Percentiles rank a stretch among this genome's conserved stretches.
These are phyloP conservation scores for Omphalotus guepiniiformis DNA, from an alignment of 768 basidiomycete species.

Conservation along the genomic window DNA sequence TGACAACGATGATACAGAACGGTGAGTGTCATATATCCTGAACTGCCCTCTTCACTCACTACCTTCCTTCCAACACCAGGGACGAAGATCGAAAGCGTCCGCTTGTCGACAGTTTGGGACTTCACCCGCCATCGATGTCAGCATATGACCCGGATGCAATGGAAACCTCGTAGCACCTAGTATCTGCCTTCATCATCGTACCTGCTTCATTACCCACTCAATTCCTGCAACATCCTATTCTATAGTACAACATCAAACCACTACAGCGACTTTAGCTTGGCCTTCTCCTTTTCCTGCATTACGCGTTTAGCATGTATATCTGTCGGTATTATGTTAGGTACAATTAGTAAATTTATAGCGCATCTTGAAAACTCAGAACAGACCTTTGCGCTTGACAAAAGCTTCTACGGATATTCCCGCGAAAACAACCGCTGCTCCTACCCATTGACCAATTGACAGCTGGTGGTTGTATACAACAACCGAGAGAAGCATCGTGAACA, in stretches of 20 bases:
- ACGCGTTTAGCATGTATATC: conserved; percentile 80
- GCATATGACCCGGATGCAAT: conserved; percentile 38
- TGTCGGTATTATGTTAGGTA: conserved; percentile 25
- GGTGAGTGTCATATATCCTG: no score
- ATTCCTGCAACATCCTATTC: no score
- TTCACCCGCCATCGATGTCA: not conserved
- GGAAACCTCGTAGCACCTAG: conserved; percentile 34
- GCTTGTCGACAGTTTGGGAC: conserved; percentile 29
- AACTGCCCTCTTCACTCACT: conserved; percentile 1
- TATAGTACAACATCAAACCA: conserved; percentile 5
- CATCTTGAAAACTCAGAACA: conserved; percentile 2
- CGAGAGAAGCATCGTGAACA: conserved; percentile 97
- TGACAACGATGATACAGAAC: conserved; percentile 37
- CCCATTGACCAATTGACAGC: conserved; percentile 84
- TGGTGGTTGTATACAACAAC: conserved; percentile 89
- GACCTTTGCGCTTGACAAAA: conserved; percentile 83
- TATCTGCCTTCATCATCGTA: not conserved
- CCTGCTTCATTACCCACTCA: no score
- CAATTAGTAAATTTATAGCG: not conserved
- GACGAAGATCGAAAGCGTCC: conserved; percentile 47
- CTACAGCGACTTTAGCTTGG: conserved; percentile 74
- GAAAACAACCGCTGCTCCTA: conserved; percentile 89
- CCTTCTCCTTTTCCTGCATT: conserved; percentile 79
- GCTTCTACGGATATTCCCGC: conserved; percentile 95
- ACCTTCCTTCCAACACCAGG: conserved; percentile 19